Percentiles rank a stretch among this genome's conserved stretches.
phyloP scores from a whole-genome alignment of 2,329 filamentous ascomycete species.

The Colletotrichum sansevieriae region DNA sequence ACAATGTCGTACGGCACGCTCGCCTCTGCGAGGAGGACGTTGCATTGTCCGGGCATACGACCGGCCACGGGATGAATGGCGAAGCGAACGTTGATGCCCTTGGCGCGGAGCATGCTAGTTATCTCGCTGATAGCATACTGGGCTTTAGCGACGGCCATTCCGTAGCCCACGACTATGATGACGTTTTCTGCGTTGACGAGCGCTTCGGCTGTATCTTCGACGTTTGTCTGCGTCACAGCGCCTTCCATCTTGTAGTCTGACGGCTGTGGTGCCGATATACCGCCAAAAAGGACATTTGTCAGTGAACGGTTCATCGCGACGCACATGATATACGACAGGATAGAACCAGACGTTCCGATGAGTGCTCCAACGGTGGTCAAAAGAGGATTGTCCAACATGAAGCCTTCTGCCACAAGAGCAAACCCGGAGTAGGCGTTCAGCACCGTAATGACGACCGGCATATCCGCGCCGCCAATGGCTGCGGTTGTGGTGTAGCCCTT shows the following conservation, averaged over 20 bases:
- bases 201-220: slow-evolving; percentile 85
- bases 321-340: slow-evolving; percentile 89
- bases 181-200: slow-evolving; percentile 84
- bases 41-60: slow-evolving; percentile 94
- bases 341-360: slow-evolving; percentile 90
- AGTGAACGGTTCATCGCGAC: slow-evolving; percentile 92
- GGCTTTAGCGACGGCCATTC: slow-evolving; percentile 94
- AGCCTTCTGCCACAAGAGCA: slow-evolving; percentile 88
- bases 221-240: slow-evolving; percentile 79
- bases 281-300: slow-evolving; percentile 91
- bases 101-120: slow-evolving; percentile 77
- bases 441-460: slow-evolving; percentile 93
- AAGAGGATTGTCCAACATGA: slow-evolving; percentile 91
- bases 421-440: slow-evolving; percentile 93
- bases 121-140: slow-evolving; percentile 93
- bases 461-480: slow-evolving; percentile 92
- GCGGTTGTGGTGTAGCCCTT: slow-evolving; percentile 91
- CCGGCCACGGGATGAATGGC: slow-evolving; percentile 92
- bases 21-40: slow-evolving; percentile 89
- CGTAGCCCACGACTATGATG: slow-evolving; percentile 92
- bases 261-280: slow-evolving; percentile 72
- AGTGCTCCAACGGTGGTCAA: slow-evolving; percentile 87
- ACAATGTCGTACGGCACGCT: slow-evolving; percentile 93
- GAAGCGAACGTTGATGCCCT: slow-evolving; percentile 86
- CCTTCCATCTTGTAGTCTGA: slow-evolving; percentile 83